Base-by-base conservation (phyloP, 768 basidiomycete genomes). In the Lepiota brunneoincarnata region DNA sequence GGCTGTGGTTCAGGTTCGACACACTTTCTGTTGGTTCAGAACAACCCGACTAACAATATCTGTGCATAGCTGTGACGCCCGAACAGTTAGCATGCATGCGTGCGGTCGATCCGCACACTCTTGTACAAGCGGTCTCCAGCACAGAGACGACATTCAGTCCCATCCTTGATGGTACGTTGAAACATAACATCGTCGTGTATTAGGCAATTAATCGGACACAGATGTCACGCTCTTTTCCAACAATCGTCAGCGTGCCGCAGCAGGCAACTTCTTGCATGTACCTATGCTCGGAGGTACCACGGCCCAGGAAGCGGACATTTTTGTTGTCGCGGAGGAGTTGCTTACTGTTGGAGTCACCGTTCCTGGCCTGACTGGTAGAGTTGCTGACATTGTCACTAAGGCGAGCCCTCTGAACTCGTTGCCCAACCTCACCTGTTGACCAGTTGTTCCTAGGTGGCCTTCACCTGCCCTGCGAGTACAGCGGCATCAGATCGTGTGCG, bases 61-160 rank as follows among this genome's bases (percentile, higher is more conserved):
- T 15, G 24, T 31, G 26, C 17, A 15, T 47, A 59, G 59, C 43
- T 24, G 57, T 62, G 9, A 59, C 66, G 43, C 58, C 61, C 11
- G 59, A 60, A 15, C 73, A 74, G 44, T 49, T 73, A 1, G 28
- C 64, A 10, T 74, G 73, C 49, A 73, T 73, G 73, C 62, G 68
- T 54, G 54, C 55, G 9, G 63, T 72, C 4, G 65, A 69, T n/a
- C 61, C 51, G 54, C 58, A 58, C 6, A 67, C 57, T 15, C 55
- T 74, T 15, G 67, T 69, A 51, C 58, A 68, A 45, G 67, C 69
- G 0, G 67, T 71, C 1, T 63, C 69, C 49, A 63, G 49, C 20
- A 62, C 64, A 0, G 61, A 59, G 41, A 41, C 59, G 4, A 53
- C 52, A 6, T 74, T 73, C 49, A 42, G 44, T 18, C 67, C 60